phyloP scores from a whole-genome alignment of 169 alveolate genomes.

The Ichthyophthirius multifiliis region DNA sequence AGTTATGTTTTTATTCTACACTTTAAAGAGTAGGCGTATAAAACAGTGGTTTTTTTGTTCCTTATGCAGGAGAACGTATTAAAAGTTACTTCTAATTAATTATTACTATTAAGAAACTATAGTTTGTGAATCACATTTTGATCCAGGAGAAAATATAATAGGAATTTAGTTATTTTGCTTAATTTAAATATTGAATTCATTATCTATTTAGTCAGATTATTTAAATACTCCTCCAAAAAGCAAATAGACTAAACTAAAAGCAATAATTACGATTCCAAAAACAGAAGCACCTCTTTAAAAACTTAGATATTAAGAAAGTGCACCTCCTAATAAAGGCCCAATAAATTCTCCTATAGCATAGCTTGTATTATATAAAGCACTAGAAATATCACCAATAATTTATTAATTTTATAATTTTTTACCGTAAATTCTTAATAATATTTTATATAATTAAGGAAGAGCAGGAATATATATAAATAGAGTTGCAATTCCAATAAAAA shows the following conservation, averaged over 20 bases:
- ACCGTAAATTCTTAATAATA: background rate
- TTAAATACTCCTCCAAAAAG: constrained; percentile 1
- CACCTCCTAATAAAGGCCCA: background rate
- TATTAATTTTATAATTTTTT: background rate
- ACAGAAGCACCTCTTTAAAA: background rate
- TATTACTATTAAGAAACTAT: too few relatives aligned
- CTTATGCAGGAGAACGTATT: too few relatives aligned
- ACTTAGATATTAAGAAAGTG: background rate
- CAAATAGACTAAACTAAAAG: background rate
- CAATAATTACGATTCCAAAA: background rate
- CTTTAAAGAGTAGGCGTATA: background rate
- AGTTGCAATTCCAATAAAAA: background rate
- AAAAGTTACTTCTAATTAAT: too few relatives aligned
- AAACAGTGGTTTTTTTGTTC: too few relatives aligned
- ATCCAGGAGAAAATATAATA: too few relatives aligned
- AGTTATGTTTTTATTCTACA: too few relatives aligned
- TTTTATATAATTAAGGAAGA: background rate
- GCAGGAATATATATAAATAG: background rate
- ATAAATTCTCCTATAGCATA: background rate
- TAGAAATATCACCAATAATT: constrained; percentile 4
- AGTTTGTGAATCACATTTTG: too few relatives aligned
- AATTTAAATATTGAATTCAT: too few relatives aligned
- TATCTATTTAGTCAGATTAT: too few relatives aligned
- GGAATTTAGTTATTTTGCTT: too few relatives aligned
- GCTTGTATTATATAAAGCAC: background rate